Evolutionary conservation across 2,329 filamentous ascomycete genomes (phyloP).

Genomic region (Pseudocercospora vitis): DNA sequence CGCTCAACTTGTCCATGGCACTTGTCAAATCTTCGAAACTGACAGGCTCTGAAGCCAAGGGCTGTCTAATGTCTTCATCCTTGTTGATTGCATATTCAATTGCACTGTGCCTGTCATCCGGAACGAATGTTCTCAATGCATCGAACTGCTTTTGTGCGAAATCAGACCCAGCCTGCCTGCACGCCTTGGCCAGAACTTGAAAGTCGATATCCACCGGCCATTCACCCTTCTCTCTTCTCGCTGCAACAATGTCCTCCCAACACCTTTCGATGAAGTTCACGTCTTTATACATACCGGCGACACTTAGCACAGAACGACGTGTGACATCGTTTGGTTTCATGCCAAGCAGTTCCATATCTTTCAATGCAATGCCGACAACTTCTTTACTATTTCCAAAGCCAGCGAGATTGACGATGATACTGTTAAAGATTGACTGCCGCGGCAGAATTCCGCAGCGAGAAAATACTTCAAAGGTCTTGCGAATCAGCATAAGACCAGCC

Average conservation of each 20-base stretch:
- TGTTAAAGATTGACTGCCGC: slow-evolving; percentile 38
- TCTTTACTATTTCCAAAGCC: slow-evolving; percentile 34
- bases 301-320: slow-evolving; percentile 36
- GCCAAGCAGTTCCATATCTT: slow-evolving; percentile 31
- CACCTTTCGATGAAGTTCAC: slow-evolving; percentile 27
- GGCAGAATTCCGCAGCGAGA: slow-evolving; percentile 32
- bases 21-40: slow-evolving; percentile 13
- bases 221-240: slow-evolving; percentile 12
- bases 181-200: slow-evolving; percentile 32
- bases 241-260: slow-evolving; percentile 37
- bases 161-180: slow-evolving; percentile 20
- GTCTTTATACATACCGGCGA: slow-evolving; percentile 38
- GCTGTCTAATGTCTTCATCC: not conserved
- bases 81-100: slow-evolving; percentile 18
- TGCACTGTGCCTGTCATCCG: slow-evolving; percentile 5
- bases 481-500: slow-evolving; percentile 30
- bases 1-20: slow-evolving; percentile 22
- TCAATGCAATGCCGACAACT: slow-evolving; percentile 33
- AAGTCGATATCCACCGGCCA: slow-evolving; percentile 30
- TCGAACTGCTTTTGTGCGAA: slow-evolving; percentile 29
- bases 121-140: slow-evolving; percentile 13
- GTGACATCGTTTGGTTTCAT: slow-evolving; percentile 38
- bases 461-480: slow-evolving; percentile 35
- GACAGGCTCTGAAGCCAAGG: not conserved
- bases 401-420: slow-evolving; percentile 41